Evolutionary conservation across 495 filamentous ascomycete species (phyloP).

Genomic region (Penicillium steckii): DNA sequence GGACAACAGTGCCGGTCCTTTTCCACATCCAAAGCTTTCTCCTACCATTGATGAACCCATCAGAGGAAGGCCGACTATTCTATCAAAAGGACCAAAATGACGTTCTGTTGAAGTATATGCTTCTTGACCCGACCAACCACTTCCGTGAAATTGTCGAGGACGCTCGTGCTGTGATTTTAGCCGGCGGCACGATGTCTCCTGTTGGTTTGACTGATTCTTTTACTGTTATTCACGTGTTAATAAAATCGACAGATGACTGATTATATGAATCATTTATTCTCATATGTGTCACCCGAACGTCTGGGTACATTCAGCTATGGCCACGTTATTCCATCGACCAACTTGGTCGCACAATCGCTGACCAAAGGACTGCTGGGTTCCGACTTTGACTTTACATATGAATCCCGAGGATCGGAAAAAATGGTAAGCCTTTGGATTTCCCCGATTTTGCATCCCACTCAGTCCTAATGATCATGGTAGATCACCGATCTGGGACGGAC

Average conservation of each 20-base stretch:
- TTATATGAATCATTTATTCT: conserved; percentile 81
- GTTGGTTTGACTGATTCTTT: conserved; percentile 28
- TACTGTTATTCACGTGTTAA: neutral
- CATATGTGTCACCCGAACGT: conserved; percentile 61
- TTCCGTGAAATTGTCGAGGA: conserved; percentile 86
- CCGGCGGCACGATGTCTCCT: conserved; percentile 96
- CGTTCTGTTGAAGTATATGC: conserved; percentile 75
- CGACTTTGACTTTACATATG: conserved; percentile 85
- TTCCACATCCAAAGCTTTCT: conserved; percentile 85
- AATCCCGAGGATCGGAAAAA: conserved; percentile 59
- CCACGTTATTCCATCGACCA: conserved; percentile 84
- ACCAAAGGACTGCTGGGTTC: conserved; percentile 50
- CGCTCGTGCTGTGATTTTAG: conserved; percentile 84
- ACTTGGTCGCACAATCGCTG: conserved; percentile 72
- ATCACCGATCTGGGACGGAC: conserved; percentile 73
- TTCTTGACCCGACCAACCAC: conserved; percentile 90
- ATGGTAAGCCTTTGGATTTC: conserved; percentile 40
- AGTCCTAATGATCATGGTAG: conserved; percentile 31
- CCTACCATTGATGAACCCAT: conserved; percentile 80
- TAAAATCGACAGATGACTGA: conserved; percentile 64
- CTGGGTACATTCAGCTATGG: conserved; percentile 86
- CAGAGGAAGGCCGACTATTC: conserved; percentile 84
- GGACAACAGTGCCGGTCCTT: conserved; percentile 65
- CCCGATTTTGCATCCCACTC: neutral
- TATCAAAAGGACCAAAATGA: conserved; percentile 58